phyloP scores from a whole-genome alignment of 139 green algal species.

The Chlorella sp. region DNA sequence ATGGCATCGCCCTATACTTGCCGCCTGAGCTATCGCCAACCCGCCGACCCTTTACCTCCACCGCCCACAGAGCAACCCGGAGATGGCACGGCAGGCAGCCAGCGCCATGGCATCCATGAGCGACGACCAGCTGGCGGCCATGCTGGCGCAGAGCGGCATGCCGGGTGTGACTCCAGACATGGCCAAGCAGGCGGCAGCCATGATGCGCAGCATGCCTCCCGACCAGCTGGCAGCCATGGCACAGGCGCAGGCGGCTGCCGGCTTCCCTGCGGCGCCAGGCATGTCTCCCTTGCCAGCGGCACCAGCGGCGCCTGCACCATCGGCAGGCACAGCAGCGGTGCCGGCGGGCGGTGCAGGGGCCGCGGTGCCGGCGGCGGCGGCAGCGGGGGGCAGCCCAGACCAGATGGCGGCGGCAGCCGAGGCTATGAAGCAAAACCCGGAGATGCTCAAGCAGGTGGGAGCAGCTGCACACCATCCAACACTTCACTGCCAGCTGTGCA shows the following conservation, averaged over 20 bases:
- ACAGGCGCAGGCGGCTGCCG: not conserved
- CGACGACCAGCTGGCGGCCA: slow-evolving; percentile 24
- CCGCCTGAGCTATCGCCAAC: not conserved
- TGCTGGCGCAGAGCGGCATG: slow-evolving; percentile 21
- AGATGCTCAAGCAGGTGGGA: slow-evolving; percentile 37
- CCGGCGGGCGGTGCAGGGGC: not conserved
- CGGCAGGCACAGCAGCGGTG: not conserved
- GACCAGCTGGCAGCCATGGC: slow-evolving; percentile 28
- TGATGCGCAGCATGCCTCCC: slow-evolving; percentile 25
- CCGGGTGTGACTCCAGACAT: slow-evolving; percentile 31
- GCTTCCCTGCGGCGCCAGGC: not conserved
- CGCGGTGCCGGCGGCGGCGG: not conserved
- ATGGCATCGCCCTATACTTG: not conserved
- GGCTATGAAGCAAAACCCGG: slow-evolving; percentile 20
- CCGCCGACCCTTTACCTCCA: not conserved
- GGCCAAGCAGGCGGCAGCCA: slow-evolving; percentile 16
- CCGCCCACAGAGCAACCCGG: slow-evolving; percentile 20
- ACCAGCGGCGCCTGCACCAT: not conserved
- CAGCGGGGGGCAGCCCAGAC: not conserved
- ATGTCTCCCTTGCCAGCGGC: not conserved
- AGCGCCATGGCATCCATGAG: slow-evolving; percentile 18
- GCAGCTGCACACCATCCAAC: no score
- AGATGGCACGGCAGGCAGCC: slow-evolving; percentile 21
- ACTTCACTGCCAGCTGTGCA: no score
- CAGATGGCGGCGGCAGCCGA: slow-evolving; percentile 10